Conservation (phyloP, 371 early-diverging fungal genomes). For the Capillidium heterosporum region DNA sequence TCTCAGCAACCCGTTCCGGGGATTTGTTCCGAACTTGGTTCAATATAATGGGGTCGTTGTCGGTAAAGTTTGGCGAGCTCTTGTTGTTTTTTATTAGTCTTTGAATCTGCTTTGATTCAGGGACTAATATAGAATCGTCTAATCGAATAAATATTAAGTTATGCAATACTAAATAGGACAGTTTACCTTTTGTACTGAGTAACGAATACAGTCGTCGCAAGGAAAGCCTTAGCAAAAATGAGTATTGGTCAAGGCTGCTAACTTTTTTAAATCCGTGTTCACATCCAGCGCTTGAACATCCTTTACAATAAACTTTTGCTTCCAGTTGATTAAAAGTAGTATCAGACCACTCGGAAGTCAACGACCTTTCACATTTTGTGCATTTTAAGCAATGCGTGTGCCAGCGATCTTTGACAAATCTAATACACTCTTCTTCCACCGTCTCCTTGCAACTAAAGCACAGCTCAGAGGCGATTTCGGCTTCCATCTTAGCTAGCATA, state of each 20-base stretch:
- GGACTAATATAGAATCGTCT: background rate
- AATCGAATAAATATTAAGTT: background rate
- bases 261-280: constrained; percentile 43
- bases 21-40: background rate
- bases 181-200: constrained; percentile 22
- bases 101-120: background rate
- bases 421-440: constrained; percentile 76
- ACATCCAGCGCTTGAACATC: constrained; percentile 24
- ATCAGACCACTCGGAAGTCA: constrained; percentile 24
- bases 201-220: constrained; percentile 62
- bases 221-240: constrained; percentile 70
- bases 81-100: background rate
- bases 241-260: constrained; percentile 78
- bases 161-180: background rate
- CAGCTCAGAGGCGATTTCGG: constrained; percentile 51
- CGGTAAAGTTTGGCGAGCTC: background rate
- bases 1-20: background rate
- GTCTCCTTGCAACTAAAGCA: constrained; percentile 56
- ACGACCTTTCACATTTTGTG: constrained; percentile 30
- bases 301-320: constrained; percentile 23
- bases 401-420: constrained; percentile 49
- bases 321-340: constrained; percentile 23
- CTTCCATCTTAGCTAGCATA: constrained; percentile 19
- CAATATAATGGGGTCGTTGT: background rate
- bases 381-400: constrained; percentile 68